Evolutionary conservation across 2,329 filamentous ascomycete species (phyloP).

Genomic region (Blumeria graminis): DNA sequence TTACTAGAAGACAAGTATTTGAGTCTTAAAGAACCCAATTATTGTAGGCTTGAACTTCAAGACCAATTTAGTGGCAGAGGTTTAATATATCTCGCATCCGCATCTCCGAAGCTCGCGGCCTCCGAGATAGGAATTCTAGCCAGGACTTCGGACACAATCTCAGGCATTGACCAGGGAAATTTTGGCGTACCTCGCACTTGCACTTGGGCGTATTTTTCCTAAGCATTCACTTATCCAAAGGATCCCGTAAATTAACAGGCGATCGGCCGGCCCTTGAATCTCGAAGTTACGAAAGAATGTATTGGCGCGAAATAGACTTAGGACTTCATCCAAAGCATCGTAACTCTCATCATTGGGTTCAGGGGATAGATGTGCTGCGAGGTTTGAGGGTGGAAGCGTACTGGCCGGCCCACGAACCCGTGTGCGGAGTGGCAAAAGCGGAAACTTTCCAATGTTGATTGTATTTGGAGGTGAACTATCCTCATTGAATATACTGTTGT

Average conservation of each 20-base stretch:
- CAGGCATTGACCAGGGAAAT: too few relatives aligned
- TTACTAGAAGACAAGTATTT: not conserved
- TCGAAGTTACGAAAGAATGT: slow-evolving; percentile 99
- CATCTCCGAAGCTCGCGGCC: too few relatives aligned
- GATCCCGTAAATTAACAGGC: slow-evolving; percentile 89
- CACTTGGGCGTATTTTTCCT: slow-evolving; percentile 57
- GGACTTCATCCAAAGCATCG: slow-evolving; percentile 85
- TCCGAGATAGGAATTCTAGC: too few relatives aligned
- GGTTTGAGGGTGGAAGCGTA: slow-evolving; percentile 37
- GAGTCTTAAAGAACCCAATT: not conserved
- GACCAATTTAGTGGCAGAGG: too few relatives aligned
- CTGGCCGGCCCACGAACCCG: slow-evolving; percentile 89
- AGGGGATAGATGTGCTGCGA: slow-evolving; percentile 26
- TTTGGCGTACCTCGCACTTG: slow-evolving; percentile 31
- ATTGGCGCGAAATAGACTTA: slow-evolving; percentile 86
- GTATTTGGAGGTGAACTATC: slow-evolving; percentile 39
- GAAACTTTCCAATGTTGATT: slow-evolving; percentile 60
- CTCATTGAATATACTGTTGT: slow-evolving; percentile 89
- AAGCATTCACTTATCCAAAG: slow-evolving; percentile 82
- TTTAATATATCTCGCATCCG: too few relatives aligned
- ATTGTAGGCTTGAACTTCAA: too few relatives aligned
- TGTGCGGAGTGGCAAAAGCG: slow-evolving; percentile 80
- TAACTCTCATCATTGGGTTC: slow-evolving; percentile 83
- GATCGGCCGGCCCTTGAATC: slow-evolving; percentile 86
- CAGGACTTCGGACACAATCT: too few relatives aligned